phyloP scores from a whole-genome alignment of 768 basidiomycete species.

The Amanita thiersii region DNA sequence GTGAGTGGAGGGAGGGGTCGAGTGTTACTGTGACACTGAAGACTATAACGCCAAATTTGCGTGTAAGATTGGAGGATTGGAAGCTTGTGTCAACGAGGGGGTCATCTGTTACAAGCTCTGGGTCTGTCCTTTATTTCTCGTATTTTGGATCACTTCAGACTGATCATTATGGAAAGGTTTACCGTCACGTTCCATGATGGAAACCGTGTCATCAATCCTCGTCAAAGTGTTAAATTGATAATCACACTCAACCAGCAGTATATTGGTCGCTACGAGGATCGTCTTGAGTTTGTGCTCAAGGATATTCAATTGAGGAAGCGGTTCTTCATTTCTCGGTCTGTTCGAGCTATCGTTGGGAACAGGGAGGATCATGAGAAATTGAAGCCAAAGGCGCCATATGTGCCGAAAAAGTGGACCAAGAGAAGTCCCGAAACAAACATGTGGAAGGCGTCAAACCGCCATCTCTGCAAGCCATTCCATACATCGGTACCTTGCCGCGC shows the following conservation, averaged over 20 bases:
- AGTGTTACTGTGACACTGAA: slow-evolving; percentile 9
- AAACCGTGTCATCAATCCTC: slow-evolving; percentile 15
- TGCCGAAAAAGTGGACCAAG: slow-evolving; percentile 38
- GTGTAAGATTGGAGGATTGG: slow-evolving; percentile 17
- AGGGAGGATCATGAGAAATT: slow-evolving; percentile 36
- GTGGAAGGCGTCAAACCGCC: slow-evolving; percentile 36
- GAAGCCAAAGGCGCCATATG: slow-evolving; percentile 36
- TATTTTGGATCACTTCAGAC: background rate
- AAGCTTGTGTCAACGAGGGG: slow-evolving; percentile 25
- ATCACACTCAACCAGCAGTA: slow-evolving; percentile 25
- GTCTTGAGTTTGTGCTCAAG: slow-evolving; percentile 44
- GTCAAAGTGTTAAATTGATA: slow-evolving; percentile 18
- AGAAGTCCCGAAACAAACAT: slow-evolving; percentile 25
- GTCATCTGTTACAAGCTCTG: slow-evolving; percentile 9
- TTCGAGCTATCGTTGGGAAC: slow-evolving; percentile 38
- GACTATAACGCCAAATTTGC: slow-evolving; percentile 22
- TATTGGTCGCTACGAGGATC: slow-evolving; percentile 44
- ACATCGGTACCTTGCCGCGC: slow-evolving; percentile 28
- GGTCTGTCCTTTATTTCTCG: slow-evolving; percentile 15
- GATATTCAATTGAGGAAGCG: slow-evolving; percentile 31
- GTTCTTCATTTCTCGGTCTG: slow-evolving; percentile 40
- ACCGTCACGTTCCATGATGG: slow-evolving; percentile 13
- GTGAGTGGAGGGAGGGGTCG: slow-evolving; percentile 18
- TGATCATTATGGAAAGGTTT: slow-evolving; percentile 15
- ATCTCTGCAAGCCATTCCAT: slow-evolving; percentile 31